Conservation (phyloP, 768 basidiomycete species). For the Ephemerocybe angulata region DNA sequence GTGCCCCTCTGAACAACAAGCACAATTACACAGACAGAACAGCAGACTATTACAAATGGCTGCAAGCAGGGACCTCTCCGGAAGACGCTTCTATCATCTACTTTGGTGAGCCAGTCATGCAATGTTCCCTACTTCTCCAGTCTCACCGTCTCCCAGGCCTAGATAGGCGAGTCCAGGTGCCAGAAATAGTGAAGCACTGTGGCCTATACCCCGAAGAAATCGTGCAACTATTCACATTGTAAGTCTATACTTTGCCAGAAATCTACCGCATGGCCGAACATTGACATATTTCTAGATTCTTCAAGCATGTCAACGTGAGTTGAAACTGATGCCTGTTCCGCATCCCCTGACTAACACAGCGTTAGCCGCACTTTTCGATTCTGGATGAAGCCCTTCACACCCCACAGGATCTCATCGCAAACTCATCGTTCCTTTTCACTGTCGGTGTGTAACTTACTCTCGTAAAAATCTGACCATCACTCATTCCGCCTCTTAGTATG, state of each 20-base stretch:
- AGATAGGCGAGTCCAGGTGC: slow-evolving; percentile 26
- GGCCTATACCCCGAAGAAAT: slow-evolving; percentile 50
- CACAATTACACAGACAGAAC: background rate
- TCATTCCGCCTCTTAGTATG: slow-evolving; percentile 44
- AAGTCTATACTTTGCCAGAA: slow-evolving; percentile 1
- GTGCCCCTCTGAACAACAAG: background rate
- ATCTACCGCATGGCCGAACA: background rate
- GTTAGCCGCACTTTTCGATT: slow-evolving; percentile 55
- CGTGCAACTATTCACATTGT: slow-evolving; percentile 50
- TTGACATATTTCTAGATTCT: slow-evolving; percentile 35
- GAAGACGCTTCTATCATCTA: slow-evolving; percentile 34
- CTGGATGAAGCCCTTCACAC: slow-evolving; percentile 56
- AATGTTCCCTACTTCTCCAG: background rate
- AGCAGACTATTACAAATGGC: slow-evolving; percentile 17
- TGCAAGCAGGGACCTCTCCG: slow-evolving; percentile 29
- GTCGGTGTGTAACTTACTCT: slow-evolving; percentile 42
- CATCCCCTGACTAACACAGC: slow-evolving; percentile 7
- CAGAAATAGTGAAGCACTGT: slow-evolving; percentile 47
- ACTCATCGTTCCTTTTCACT: slow-evolving; percentile 57
- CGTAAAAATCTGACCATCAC: slow-evolving; percentile 5
- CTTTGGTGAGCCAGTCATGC: slow-evolving; percentile 31
- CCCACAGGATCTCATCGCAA: slow-evolving; percentile 48
- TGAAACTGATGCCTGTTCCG: no score
- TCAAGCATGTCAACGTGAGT: slow-evolving; percentile 51
- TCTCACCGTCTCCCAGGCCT: slow-evolving; percentile 13